Evolutionary conservation across 2,329 filamentous ascomycete species (phyloP), one percentile per base, ranked within the genome.

Genomic region (Beauveria scarabaeidicola): DNA sequence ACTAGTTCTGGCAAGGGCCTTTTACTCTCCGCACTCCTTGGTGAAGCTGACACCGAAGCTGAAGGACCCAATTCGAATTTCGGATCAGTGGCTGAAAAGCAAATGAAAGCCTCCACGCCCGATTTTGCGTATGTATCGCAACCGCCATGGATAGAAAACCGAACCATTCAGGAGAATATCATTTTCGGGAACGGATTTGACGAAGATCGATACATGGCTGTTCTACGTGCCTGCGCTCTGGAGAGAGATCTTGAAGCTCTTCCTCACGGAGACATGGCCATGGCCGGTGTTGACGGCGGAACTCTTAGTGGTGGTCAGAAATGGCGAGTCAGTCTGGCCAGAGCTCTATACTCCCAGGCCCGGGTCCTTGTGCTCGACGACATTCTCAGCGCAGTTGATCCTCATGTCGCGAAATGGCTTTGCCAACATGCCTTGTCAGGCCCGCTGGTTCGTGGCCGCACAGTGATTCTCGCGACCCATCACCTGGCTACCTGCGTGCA

Each of bases 81-180:
- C 10, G 15, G 6, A 23, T 17, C 10, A 15, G 2, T 10, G 3
- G 8, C 29, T 7, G 19, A 75, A 72, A 78, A 81, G 63, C 85
- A 85, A 3, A 85, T 64, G 58, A 71, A 64, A 43, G 77, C 86
- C 62, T 88, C 86, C 85, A 81, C 85, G 40, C 77, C 87, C 15
- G 78, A 84, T 0, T 79, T 88, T 52, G 87, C 87, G 0, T 90
- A 83, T 64, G 85, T 89, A 25, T 82, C 85, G 8, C 86, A 89
- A 67, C 88, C 88, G 19, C 87, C 87, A 0, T 90, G 87, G 87
- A 88, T 91, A 55, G 87, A 90, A 66, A 90, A 91, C 64, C 85
- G 84, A 1, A 86, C 81, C 3, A 84, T 91, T 61, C 83, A 79
- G 61, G 82, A 88, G 27, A 91, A 91, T 64, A 85, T 91, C 50